phyloP scores from a whole-genome alignment of 2,329 filamentous ascomycete genomes.

The Aspergillus persii region DNA sequence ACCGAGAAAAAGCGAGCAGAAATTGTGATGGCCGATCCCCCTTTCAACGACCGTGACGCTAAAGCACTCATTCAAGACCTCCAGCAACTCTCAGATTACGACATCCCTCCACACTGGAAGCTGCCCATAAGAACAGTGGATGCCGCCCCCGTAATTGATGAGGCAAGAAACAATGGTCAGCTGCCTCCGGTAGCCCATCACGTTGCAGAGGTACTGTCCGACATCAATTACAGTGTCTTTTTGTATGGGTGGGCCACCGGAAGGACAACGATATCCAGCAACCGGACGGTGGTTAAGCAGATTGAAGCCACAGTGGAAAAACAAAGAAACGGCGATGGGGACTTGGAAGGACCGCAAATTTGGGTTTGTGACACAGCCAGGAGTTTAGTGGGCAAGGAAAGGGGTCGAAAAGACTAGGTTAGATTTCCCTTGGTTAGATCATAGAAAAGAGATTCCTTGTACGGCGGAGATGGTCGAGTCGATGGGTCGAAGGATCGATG shows the following conservation, averaged over 20 bases:
- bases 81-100: conserved; percentile 52
- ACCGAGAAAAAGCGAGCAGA: conserved; percentile 60
- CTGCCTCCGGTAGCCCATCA: conserved; percentile 47
- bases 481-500: neutral
- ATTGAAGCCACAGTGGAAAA: conserved; percentile 61
- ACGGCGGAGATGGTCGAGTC: neutral
- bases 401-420: conserved; percentile 38
- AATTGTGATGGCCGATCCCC: conserved; percentile 56
- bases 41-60: conserved; percentile 30
- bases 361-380: conserved; percentile 65
- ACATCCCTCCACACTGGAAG: conserved; percentile 53
- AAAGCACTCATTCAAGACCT: conserved; percentile 36
- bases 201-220: conserved; percentile 51
- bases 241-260: conserved; percentile 66
- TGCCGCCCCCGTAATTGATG: conserved; percentile 42
- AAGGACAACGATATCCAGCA: conserved; percentile 68
- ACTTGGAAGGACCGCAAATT: conserved; percentile 58
- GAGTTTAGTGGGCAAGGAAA: conserved; percentile 67
- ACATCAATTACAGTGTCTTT: conserved; percentile 68
- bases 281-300: conserved; percentile 64
- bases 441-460: neutral
- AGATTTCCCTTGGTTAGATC: conserved; percentile 1
- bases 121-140: conserved; percentile 61
- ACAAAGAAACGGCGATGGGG: conserved; percentile 46
- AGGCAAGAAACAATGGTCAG: conserved; percentile 31